Base-by-base conservation (phyloP, 2,329 filamentous ascomycete species). In the Hypoxylon sp. region DNA sequence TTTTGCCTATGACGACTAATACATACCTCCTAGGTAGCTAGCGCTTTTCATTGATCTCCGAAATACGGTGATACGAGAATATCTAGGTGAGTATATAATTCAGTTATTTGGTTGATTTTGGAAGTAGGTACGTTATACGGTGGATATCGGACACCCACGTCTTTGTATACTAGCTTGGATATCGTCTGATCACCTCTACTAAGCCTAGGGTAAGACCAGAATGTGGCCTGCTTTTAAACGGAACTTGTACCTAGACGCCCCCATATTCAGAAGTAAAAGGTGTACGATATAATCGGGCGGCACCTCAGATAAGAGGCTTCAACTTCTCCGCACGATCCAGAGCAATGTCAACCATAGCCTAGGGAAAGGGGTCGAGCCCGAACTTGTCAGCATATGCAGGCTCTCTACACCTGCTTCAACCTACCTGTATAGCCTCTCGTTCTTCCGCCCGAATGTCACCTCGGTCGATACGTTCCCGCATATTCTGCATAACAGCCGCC, bases 261-360 rank as follows among this genome's bases (percentile, higher is more conserved):
- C 25, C 2, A 45, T 38, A 32, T 30, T 19, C 7, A 45, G 19
- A n/a, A 1, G 2, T 34, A 53, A 17, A n/a, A 32, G 23, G 23
- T 2, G 23, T 56, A 43, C 10, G 30, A 25, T 34, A 6, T 36
- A 51, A 23, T 2, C n/a, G 14, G 17, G 14, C 17, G 23, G 9
- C 41, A 13, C 45, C 52, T 70, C 57, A 72, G 19, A 57, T 43
- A 17, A 55, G 38, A 69, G 76, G 49, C 19, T 64, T 64, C 41
- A 93, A 78, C 79, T 94, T 97, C 32, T 80, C 78, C 0, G 91
- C 93, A 52, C 94, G 87, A 75, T 97, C 93, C 56, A 88, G 87
- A 30, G 94, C 94, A 76, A 98, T 98, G 74, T 94, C 92, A 75
- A 93, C 93, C 93, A 98, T 97, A 43, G 94, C 94, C 91, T 91